Base-by-base conservation (phyloP, 1,139 yeast genomes). In the Saccharomyces hybrid region DNA sequence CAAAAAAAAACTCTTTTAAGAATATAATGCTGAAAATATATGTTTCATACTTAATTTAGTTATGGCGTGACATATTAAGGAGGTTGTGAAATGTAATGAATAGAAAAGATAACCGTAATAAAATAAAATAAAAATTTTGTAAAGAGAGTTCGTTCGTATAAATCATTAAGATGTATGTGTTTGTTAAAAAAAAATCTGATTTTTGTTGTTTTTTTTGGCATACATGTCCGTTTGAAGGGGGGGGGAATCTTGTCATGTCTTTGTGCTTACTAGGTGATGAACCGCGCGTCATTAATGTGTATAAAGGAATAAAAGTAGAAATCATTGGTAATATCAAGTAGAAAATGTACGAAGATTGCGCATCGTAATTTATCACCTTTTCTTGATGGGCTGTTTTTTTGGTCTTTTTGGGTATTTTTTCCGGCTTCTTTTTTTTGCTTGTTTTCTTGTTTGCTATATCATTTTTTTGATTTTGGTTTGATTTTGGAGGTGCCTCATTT, bases 21-120 rank as follows among this genome's bases (percentile, higher is more conserved):
- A 38, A 38, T 38, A 38, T 38, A 38, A 38, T 38, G 42, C 42
- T 38, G 42, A n/a, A 38, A 38, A 38, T 38, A 38, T 38, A 38
- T 38, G 23, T 38, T 38, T 38, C 42, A 9, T 38, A 38, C 23
- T 38, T 38, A 38, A n/a, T 38, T 38, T 38, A 38, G 13, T 38
- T 38, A 38, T 38, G 42, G 42, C 23, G 13, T 38, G 42, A 38
- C 42, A 38, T 38, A 38, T 9, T 38, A 16, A 34, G 5, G 42
- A 8, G 42, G 25, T 38, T 38, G 23, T 16, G 42, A 38, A 38
- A 30, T 38, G 42, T 16, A 38, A 38, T 38, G 42, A 38, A 38
- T 38, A 38, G 23, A 8, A 38, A 38, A 38, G 16, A 5, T 7
- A 27, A 27, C 42, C 23, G 42, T 16, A 38, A 38, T 38, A 38